Base-by-base conservation (phyloP, 352 stramenopile genomes). In the Labyrinthula sp. region DNA sequence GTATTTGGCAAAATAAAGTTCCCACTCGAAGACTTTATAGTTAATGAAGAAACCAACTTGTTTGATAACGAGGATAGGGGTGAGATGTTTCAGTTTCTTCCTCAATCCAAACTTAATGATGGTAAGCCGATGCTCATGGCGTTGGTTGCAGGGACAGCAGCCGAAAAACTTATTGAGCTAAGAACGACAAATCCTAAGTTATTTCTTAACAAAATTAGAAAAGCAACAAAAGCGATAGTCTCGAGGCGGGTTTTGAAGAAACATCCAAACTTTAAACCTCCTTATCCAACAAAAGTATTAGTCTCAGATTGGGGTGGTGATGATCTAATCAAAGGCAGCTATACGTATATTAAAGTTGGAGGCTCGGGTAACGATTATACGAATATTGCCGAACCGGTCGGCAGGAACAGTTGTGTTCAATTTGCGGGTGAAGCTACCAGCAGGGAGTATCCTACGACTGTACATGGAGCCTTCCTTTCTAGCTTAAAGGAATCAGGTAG, bases 351-450 rank as follows among this genome's bases (percentile, higher is more conserved):
- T 33, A 70, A 62, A 0, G 47, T 75, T n/a, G 65, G 73, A 31
- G 72, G 58, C 41, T 63, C 70, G 2, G 61, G 60, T 9, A 49
- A 69, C 1, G 70, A 77, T 34, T 71, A 71, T 14, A 63, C 69
- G 23, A 40, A 62, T 4, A 34, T 79, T 7, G 56, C 65, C 2
- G 47, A 66, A 24, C 47, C 60, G 0, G 48, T 75, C 0, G 57
- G n/a, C n/a, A n/a, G n/a, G n/a, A n/a, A 34, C 0, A 60, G 48
- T 5, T 61, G 61, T 12, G 48, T 79, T 37, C 47, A 71, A 24
- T 79, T 79, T 26, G 67, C 67, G 0, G 70, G 70, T 7, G 70
- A 79, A 31, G 68, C 67, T 9, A 79, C 68, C 5, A 64, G 65
- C 30, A 68, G 74, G 54, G 63, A 69, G 36, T 73, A 75, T 41